Percentiles rank a stretch among this genome's conserved stretches.
phyloP scores from a whole-genome alignment of 2,329 filamentous ascomycete species.

The Exophiala calicioides region DNA sequence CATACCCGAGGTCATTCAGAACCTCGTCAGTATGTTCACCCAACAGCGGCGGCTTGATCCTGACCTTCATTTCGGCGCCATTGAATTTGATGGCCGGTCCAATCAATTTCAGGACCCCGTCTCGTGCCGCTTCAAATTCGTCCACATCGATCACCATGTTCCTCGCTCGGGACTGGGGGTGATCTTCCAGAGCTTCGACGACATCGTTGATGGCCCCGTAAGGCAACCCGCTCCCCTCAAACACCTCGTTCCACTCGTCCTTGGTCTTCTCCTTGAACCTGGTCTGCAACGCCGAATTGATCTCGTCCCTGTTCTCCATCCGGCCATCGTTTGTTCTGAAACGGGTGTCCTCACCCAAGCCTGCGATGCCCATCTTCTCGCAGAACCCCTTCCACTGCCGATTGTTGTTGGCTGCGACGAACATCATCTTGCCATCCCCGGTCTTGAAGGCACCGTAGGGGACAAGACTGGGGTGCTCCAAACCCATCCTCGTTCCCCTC shows the following conservation, averaged over 20 bases:
- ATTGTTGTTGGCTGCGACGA: conserved; percentile 30
- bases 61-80: conserved; percentile 19
- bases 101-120: conserved; percentile 27
- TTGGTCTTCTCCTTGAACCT: conserved; percentile 24
- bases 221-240: conserved; percentile 30
- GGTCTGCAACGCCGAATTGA: conserved; percentile 22
- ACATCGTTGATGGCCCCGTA: conserved; percentile 30
- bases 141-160: conserved; percentile 28
- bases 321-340: conserved; percentile 28
- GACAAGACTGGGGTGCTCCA: conserved; percentile 28
- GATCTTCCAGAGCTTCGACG: conserved; percentile 28
- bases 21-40: conserved; percentile 30
- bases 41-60: conserved; percentile 26
- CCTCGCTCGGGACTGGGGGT: conserved; percentile 25
- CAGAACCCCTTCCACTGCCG: conserved; percentile 30
- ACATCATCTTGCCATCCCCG: conserved; percentile 25
- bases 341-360: conserved; percentile 16
- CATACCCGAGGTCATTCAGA: conserved; percentile 24
- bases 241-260: conserved; percentile 24
- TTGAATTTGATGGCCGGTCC: conserved; percentile 29
- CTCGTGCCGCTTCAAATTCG: conserved; percentile 27
- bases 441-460: conserved; percentile 29
- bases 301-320: conserved; percentile 27
- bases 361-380: conserved; percentile 19
- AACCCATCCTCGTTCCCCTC: conserved; percentile 25